Conservation (phyloP, 2,329 filamentous ascomycete species). For the Pseudopyricularia javanii region DNA sequence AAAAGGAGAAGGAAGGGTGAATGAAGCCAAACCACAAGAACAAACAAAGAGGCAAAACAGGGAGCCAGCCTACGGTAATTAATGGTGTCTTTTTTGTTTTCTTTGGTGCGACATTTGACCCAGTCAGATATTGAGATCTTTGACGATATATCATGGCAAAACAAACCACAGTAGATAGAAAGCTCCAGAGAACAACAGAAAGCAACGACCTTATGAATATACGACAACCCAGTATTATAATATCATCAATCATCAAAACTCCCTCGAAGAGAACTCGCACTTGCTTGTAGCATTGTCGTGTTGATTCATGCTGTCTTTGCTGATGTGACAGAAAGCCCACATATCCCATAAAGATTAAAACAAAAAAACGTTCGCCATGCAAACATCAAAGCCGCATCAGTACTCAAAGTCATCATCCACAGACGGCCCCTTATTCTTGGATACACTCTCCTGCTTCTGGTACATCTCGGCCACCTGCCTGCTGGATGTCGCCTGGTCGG, state of each 20-base stretch:
- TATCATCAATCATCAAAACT: no score
- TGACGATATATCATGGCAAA: not conserved
- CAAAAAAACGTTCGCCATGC: no score
- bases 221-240: not conserved
- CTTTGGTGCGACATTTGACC: no score
- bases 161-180: not conserved
- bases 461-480: constrained; percentile 95
- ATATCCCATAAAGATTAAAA: not conserved
- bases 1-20: not conserved
- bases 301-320: not conserved
- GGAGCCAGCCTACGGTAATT: no score
- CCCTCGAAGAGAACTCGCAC: no score
- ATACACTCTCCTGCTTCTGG: constrained; percentile 79
- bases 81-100: no score
- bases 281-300: no score
- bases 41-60: not conserved
- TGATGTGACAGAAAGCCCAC: not conserved
- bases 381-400: constrained; percentile 24
- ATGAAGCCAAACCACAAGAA: not conserved
- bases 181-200: not conserved
- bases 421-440: constrained; percentile 71
- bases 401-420: constrained; percentile 99
- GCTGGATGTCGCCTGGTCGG: constrained; percentile 75
- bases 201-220: not conserved
- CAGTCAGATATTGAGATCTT: not conserved